Evolutionary conservation across 2,329 filamentous ascomycete species (phyloP).

Genomic region (Trichoderma simmonsii): DNA sequence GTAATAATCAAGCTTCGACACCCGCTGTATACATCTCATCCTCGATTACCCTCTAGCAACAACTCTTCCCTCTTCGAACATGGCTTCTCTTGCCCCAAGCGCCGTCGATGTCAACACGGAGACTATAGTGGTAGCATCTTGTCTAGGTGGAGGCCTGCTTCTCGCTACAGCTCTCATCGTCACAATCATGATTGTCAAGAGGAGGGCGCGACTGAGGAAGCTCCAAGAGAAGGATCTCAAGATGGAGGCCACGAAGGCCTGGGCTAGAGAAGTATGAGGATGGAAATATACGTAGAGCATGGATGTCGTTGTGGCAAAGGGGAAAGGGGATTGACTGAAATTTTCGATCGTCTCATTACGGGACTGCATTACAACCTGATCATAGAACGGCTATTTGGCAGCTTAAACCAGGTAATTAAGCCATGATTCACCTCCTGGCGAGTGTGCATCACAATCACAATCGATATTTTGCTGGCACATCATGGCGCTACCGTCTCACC

Average conservation of each 20-base stretch:
- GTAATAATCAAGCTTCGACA: neutral
- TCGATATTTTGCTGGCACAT: neutral
- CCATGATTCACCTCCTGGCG: neutral
- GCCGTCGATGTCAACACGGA: neutral
- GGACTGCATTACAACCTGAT: neutral
- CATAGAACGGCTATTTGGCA: neutral
- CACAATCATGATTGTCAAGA: neutral
- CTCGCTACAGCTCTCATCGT: neutral
- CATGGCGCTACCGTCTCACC: neutral
- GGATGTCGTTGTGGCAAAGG: too few relatives aligned
- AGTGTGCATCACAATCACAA: neutral
- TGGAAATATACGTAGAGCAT: neutral
- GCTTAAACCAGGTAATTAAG: neutral
- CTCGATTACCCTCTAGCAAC: neutral
- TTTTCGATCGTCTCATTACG: neutral
- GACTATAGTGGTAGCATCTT: constrained; percentile 2
- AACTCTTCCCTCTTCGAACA: neutral
- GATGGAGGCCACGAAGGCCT: neutral
- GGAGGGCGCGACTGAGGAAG: neutral
- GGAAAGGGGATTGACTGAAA: neutral
- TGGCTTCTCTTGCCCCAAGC: neutral
- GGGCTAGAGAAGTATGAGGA: neutral
- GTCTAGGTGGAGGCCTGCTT: neutral
- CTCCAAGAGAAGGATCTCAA: neutral
- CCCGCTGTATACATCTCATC: too few relatives aligned